Percentiles rank a stretch among this genome's conserved stretches.
Conservation (phyloP, 805 yeast genomes). For the Metschnikowia gelsemii region DNA sequence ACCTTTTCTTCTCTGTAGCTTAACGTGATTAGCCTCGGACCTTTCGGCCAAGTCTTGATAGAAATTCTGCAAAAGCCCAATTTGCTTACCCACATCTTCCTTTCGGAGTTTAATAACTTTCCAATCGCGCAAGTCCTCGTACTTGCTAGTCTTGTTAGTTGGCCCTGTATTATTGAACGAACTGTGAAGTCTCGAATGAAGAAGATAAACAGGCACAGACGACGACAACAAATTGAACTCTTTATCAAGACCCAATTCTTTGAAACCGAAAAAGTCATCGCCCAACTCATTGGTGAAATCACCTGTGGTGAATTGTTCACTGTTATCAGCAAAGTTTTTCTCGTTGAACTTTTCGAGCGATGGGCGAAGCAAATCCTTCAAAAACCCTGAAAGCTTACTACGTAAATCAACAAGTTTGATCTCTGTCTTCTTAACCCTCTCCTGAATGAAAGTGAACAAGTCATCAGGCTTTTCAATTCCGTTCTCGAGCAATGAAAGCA, state of each 20-base stretch:
- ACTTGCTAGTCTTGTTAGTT: conserved; percentile 51
- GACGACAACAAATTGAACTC: conserved; percentile 84
- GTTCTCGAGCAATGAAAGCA: conserved; percentile 72
- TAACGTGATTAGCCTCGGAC: conserved; percentile 43
- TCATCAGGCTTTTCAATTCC: conserved; percentile 82
- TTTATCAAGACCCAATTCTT: conserved; percentile 87
- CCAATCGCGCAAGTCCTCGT: conserved; percentile 63
- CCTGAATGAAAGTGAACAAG: conserved; percentile 69
- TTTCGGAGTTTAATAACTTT: conserved; percentile 53
- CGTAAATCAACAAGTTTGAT: conserved; percentile 68
- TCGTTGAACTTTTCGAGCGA: conserved; percentile 71
- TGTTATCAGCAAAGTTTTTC: conserved; percentile 78
- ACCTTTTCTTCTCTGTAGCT: conserved; percentile 41
- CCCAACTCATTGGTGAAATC: conserved; percentile 92
- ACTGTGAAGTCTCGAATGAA: conserved; percentile 72
- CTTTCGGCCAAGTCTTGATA: conserved; percentile 40
- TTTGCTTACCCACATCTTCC: conserved; percentile 50
- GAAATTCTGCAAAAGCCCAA: conserved; percentile 60
- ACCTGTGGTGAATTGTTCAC: conserved; percentile 93
- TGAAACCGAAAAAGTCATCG: conserved; percentile 97
- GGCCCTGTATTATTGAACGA: conserved; percentile 47
- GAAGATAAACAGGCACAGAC: conserved; percentile 83
- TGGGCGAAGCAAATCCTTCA: conserved; percentile 83
- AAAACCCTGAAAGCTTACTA: conserved; percentile 61
- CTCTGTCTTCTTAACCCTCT: conserved; percentile 67